Conservation (phyloP, 371 early-diverging fungal genomes). For the Rhizopus stolonifer region DNA sequence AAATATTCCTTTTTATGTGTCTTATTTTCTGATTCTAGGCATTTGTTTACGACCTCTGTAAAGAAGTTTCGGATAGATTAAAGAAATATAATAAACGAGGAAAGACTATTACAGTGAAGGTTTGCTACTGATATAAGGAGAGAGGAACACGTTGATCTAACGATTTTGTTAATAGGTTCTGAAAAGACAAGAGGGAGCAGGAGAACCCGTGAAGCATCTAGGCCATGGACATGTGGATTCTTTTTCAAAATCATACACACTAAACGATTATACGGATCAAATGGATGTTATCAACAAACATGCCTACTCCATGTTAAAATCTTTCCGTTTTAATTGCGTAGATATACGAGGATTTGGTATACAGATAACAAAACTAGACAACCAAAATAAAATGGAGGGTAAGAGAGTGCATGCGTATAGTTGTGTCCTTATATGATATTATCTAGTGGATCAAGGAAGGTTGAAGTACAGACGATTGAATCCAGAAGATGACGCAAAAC, state of each 20-base stretch:
- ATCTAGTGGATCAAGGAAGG: too few relatives aligned
- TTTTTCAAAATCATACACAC: slow-evolving; percentile 52
- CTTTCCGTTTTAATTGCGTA: slow-evolving; percentile 42
- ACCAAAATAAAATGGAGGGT: slow-evolving; percentile 8
- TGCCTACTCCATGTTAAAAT: slow-evolving; percentile 44
- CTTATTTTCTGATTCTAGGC: slow-evolving; percentile 9
- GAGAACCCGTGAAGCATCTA: slow-evolving; percentile 57
- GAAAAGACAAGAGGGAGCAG: slow-evolving; percentile 48
- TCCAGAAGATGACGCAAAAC: too few relatives aligned
- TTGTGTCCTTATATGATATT: too few relatives aligned
- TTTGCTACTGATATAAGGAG: slow-evolving; percentile 18
- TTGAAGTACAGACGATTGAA: too few relatives aligned
- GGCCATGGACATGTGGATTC: slow-evolving; percentile 71
- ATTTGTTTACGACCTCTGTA: slow-evolving; percentile 52
- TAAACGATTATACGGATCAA: slow-evolving; percentile 51
- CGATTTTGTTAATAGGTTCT: slow-evolving; percentile 30
- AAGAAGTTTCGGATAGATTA: slow-evolving; percentile 57
- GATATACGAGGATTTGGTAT: slow-evolving; percentile 71
- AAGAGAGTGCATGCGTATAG: not conserved
- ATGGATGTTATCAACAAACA: slow-evolving; percentile 41
- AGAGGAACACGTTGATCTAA: too few relatives aligned
- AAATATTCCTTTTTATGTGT: not conserved
- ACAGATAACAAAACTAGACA: slow-evolving; percentile 58
- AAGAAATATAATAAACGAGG: slow-evolving; percentile 46
- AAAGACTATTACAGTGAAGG: slow-evolving; percentile 57